Conservation (phyloP, 805 yeast genomes). For the Candida broadrunensis region DNA sequence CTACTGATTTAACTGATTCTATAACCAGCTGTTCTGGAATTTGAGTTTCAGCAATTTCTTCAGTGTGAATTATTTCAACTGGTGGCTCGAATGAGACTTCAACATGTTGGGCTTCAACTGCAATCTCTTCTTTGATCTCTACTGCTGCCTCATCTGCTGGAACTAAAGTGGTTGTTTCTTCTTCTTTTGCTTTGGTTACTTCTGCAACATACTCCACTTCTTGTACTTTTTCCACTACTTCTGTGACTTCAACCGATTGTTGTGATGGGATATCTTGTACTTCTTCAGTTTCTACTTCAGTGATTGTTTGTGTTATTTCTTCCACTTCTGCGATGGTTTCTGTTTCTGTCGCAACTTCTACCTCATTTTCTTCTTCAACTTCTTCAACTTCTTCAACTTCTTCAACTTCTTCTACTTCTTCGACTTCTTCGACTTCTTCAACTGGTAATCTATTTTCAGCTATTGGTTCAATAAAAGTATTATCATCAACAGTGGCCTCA, state of each 20-base stretch:
- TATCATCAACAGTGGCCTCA: not conserved
- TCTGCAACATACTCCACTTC: no score
- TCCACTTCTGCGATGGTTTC: not conserved
- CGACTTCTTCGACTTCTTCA: not conserved
- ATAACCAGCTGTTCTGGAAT: no score
- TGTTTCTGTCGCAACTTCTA: not conserved
- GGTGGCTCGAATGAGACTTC: no score
- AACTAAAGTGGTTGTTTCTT: no score
- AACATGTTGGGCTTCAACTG: not conserved
- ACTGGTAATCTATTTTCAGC: not conserved
- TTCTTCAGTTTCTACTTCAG: constrained; percentile 1
- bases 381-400: constrained; percentile 5
- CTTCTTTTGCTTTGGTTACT: constrained; percentile 2
- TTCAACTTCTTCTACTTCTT: not conserved
- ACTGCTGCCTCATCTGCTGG: constrained; percentile 2
- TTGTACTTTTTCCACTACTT: not conserved
- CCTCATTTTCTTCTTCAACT: constrained; percentile 4
- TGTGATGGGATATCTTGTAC: constrained; percentile 1
- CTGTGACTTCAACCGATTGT: constrained; percentile 1
- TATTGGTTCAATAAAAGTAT: not conserved
- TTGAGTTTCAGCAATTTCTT: no score
- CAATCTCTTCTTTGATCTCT: constrained; percentile 2
- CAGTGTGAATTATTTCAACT: no score
- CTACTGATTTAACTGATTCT: no score
- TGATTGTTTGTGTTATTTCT: not conserved